Base-by-base conservation (phyloP, 208 protist genomes). In the Crithidia acanthocephali region DNA sequence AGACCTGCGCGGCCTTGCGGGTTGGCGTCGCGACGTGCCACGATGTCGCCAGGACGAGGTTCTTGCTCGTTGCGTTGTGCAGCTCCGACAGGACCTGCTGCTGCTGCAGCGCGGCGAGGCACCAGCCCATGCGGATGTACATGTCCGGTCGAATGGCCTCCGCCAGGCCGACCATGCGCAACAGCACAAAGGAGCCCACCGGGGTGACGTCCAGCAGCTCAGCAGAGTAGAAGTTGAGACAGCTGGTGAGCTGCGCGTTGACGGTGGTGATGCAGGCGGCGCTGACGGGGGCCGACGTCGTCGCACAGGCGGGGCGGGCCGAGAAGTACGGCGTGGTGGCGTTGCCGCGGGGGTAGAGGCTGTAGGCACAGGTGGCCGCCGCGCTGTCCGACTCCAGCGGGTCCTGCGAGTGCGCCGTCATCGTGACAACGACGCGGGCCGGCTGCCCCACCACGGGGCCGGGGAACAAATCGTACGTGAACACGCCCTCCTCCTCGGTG, bases 191-290 rank as follows among this genome's bases (percentile, higher is more conserved):
- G 9, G 83, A 70, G 13, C 86, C 84, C 7, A 84, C 27, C 33
- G 66, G 50, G 15, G 62, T 42, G 22, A 68, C 47, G 60, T 66
- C 44, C 30, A 92, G 68, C 27, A 89, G 47, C 30, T 83, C 86
- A 13, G 79, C 78, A 0, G 74, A 83, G 70, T 81, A 77, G 58
- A 89, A 83, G 67, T 81, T 59, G 13, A 89, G 74, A 69, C 83
- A 89, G n/a, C 30, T 56, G 16, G 81, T 66, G 44, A 92, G 64
- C 53, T 88, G 59, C 16, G 50, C 44, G 27, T 56, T 25, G 20
- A 89, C 32, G 16, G 53, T n/a, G 33, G 53, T 51, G 28, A 69
- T 48, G 68, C 81, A 87, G n/a, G 60, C 72, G 22, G 64, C 45
- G 6, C 58, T 53, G 50, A 77, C 64, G 6, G 63, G 55, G 28